A percentile compares a stretch with the other conserved stretches of the same genome.
phyloP scores from a whole-genome alignment of 768 basidiomycete species.

The Russula sp. region DNA sequence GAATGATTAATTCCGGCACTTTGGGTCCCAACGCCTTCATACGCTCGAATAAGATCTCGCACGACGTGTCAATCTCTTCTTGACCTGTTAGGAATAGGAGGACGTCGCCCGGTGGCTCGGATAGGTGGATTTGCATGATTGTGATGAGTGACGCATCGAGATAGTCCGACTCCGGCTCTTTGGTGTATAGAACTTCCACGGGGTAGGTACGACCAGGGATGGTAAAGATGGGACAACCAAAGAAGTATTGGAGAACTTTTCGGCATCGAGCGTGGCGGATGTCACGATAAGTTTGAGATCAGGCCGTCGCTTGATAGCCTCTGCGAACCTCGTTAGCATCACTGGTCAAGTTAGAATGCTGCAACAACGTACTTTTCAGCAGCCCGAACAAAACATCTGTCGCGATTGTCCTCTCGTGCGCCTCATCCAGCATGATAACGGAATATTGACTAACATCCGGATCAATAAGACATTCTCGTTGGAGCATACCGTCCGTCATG shows the following conservation, averaged over 20 bases:
- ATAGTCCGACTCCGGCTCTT: conserved; percentile 97
- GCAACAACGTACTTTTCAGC: conserved; percentile 66
- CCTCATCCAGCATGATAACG: conserved; percentile 97
- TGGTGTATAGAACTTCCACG: conserved; percentile 97
- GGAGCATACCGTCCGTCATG: conserved; percentile 99
- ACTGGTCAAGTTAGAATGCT: neutral
- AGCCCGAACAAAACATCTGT: conserved; percentile 98
- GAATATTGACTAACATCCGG: conserved; percentile 91
- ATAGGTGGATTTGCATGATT: conserved; percentile 98
- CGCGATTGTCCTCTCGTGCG: conserved; percentile 97
- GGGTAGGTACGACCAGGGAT: conserved; percentile 99
- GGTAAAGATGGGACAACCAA: conserved; percentile 97
- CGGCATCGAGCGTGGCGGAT: conserved; percentile 97
- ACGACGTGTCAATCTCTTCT: conserved; percentile 97
- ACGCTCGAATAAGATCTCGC: conserved; percentile 95
- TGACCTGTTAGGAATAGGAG: conserved; percentile 97
- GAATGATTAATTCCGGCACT: conserved; percentile 93
- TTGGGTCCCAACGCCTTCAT: conserved; percentile 99
- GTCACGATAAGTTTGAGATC: conserved; percentile 98
- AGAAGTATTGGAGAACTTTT: conserved; percentile 99
- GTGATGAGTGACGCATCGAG: conserved; percentile 97
- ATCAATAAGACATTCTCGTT: conserved; percentile 94
- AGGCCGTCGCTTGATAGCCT: conserved; percentile 90
- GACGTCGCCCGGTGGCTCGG: conserved; percentile 95
- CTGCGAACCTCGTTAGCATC: conserved; percentile 44